These are phyloP conservation scores for Xylaria longipes DNA, from an alignment of 495 filamentous ascomycete genomes.

Conservation along the genomic window DNA sequence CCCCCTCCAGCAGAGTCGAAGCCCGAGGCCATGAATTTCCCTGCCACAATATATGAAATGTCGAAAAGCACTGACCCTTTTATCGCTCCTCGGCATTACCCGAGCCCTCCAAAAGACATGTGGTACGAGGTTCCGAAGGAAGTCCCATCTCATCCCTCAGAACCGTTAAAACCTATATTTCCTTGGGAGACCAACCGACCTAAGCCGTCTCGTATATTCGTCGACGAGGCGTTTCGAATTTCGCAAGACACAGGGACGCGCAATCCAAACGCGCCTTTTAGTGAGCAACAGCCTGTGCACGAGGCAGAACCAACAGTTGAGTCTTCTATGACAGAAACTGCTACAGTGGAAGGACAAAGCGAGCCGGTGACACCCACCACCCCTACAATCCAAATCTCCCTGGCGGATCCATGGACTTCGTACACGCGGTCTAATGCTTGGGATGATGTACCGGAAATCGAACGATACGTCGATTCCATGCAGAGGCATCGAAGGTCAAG, in stretches of 20 bases:
- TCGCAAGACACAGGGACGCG: constrained; percentile 24
- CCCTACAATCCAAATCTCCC: constrained; percentile 50
- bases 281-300: constrained; percentile 32
- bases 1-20: constrained; percentile 74
- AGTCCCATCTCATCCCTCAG: constrained; percentile 59
- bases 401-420: constrained; percentile 67
- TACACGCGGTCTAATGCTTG: constrained; percentile 76
- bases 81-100: constrained; percentile 74
- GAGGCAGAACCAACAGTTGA: constrained; percentile 35
- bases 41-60: constrained; percentile 75
- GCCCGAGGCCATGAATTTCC: constrained; percentile 81
- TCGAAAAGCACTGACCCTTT: constrained; percentile 73
- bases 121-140: constrained; percentile 78
- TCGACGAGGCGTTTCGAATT: constrained; percentile 42
- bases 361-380: constrained; percentile 56
- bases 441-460: constrained; percentile 85
- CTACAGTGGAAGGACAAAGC: constrained; percentile 44
- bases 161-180: constrained; percentile 73
- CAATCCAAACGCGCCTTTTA: constrained; percentile 21
- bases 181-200: constrained; percentile 79
- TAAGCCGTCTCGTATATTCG: constrained; percentile 75
- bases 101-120: constrained; percentile 83
- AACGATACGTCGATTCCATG: constrained; percentile 75
- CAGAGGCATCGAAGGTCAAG: constrained; percentile 67
- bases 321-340: constrained; percentile 46